A percentile compares a stretch with the other conserved stretches of the same genome.
Evolutionary conservation across 176 grass and related monocot species (phyloP).

Genomic region (Urochloa ruziziensis): DNA sequence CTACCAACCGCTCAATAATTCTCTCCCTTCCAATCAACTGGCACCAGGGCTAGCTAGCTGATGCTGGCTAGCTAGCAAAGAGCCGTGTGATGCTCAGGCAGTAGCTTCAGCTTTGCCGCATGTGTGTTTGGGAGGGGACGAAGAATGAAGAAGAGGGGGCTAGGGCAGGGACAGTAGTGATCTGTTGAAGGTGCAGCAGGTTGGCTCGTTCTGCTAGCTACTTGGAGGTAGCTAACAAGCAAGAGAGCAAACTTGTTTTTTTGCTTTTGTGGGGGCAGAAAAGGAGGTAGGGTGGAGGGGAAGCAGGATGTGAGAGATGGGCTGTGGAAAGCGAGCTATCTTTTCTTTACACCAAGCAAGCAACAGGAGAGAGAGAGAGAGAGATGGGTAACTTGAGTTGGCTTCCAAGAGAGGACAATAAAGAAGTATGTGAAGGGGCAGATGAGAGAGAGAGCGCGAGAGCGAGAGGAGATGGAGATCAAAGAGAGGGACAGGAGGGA

Average conservation of each 20-base stretch:
- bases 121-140: neutral
- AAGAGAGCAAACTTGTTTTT: conserved; percentile 34
- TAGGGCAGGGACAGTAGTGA: conserved; percentile 7
- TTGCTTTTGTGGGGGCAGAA: conserved; percentile 42
- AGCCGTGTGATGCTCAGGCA: neutral
- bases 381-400: conserved; percentile 54
- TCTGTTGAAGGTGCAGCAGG: conserved; percentile 6
- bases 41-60: neutral
- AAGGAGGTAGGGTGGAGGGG: conserved; percentile 58
- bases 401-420: conserved; percentile 61
- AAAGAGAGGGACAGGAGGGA: conserved; percentile 21
- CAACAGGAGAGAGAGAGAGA: neutral
- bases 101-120: neutral
- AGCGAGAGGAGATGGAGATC: neutral
- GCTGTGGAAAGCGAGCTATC: conserved; percentile 25
- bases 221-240: conserved; percentile 22
- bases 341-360: conserved; percentile 62
- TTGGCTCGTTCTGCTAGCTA: conserved; percentile 30
- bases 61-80: neutral
- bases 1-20: conserved; percentile 34
- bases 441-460: neutral
- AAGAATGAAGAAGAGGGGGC: neutral
- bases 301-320: conserved; percentile 60
- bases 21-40: conserved; percentile 8
- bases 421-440: conserved; percentile 42